Evolutionary conservation across 208 protist species (phyloP).

Genomic region (Leishmania gerbilli): DNA sequence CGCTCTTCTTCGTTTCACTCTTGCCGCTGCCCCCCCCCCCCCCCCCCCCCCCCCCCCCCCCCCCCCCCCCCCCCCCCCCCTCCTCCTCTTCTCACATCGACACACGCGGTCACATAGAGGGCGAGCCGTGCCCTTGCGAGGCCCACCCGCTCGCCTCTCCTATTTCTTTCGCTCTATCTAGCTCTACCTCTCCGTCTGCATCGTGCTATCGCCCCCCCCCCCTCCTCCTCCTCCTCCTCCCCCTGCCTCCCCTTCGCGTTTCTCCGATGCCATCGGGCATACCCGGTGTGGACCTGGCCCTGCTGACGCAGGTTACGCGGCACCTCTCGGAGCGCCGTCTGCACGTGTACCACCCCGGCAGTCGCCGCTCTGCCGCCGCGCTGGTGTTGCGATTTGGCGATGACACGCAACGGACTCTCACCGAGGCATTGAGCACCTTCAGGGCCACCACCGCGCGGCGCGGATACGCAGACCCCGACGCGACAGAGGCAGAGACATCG

Average conservation of each 20-base stretch:
- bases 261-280: conserved; percentile 24
- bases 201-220: too few species aligned
- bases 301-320: conserved; percentile 43
- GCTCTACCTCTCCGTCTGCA: not conserved
- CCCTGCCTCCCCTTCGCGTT: conserved; percentile 4
- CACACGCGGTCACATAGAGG: not conserved
- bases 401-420: conserved; percentile 33
- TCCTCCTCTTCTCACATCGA: not conserved
- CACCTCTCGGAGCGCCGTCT: conserved; percentile 46
- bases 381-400: conserved; percentile 76
- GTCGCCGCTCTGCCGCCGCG: conserved; percentile 45
- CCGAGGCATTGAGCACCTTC: conserved; percentile 1
- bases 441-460: not conserved
- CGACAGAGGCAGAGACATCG: not conserved
- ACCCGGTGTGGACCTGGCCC: conserved; percentile 49
- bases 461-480: not conserved
- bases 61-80: too few species aligned
- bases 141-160: not conserved
- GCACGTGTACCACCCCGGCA: conserved; percentile 55
- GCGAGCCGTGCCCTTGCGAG: conserved; percentile 1
- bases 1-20: not conserved
- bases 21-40: not conserved
- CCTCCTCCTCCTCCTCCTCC: conserved; percentile 1
- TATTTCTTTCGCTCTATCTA: not conserved
- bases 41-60: too few species aligned